Conservation (phyloP, 148 eudicot species). For the Vaccinium vitisidaea region DNA sequence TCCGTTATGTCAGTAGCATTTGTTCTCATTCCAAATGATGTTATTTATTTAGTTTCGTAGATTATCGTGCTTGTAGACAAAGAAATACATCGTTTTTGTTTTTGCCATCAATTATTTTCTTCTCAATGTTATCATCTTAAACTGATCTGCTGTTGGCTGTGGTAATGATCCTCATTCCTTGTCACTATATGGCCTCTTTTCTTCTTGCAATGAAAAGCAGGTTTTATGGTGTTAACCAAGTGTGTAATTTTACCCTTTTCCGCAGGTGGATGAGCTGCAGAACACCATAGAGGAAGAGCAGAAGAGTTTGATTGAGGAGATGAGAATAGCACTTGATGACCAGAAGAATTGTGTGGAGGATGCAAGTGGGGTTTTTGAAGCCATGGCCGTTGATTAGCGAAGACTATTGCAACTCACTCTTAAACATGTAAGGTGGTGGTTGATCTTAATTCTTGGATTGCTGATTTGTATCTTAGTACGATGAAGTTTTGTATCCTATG, state of each 20-base stretch:
- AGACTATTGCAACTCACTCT: not conserved
- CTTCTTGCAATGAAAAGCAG: not conserved
- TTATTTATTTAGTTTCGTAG: too few relatives aligned
- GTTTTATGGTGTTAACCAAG: too few relatives aligned
- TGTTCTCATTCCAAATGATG: too few relatives aligned
- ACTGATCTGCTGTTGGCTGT: not conserved
- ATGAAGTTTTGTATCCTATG: not conserved
- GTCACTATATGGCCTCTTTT: not conserved
- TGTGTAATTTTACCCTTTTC: not conserved
- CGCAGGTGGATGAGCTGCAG: slow-evolving; percentile 87
- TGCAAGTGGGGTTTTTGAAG: slow-evolving; percentile 50
- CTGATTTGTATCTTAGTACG: not conserved
- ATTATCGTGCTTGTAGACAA: too few relatives aligned
- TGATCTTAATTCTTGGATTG: not conserved
- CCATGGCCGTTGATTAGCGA: slow-evolving; percentile 69
- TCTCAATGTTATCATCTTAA: not conserved
- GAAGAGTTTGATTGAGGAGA: slow-evolving; percentile 70
- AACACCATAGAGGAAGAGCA: slow-evolving; percentile 87
- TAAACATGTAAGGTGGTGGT: slow-evolving; percentile 1
- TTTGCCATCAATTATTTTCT: not conserved
- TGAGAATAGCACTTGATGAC: slow-evolving; percentile 59
- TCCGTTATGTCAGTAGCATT: too few relatives aligned
- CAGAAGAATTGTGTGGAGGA: slow-evolving; percentile 59
- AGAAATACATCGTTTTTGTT: not conserved
- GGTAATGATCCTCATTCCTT: not conserved